Base-by-base conservation (phyloP, 805 yeast genomes). In the Scheffersomyces amazonensis region DNA sequence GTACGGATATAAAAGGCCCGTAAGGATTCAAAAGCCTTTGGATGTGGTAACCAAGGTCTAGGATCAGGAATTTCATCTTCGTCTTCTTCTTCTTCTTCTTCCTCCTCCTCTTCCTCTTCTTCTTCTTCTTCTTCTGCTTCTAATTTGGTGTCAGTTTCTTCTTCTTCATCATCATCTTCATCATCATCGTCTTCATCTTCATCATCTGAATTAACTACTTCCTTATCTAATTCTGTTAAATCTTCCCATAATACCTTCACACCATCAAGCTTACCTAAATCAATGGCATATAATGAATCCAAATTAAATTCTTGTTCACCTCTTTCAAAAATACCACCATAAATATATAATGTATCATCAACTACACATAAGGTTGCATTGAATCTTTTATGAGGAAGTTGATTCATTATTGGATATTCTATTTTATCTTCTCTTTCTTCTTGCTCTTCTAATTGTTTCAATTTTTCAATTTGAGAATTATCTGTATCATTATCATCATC, bases 11-110 rank as follows among this genome's bases (percentile, higher is more conserved):
- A 91, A 65, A 91, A 91, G 2, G 78, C 81, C 49, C 96, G 80
- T 43, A 91, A 69, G 2, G 78, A 66, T 65, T 91, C 98, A 53
- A 91, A 93, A 5, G 96, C 83, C 54, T 90, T 89, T 24, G 99
- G 99, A 58, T 90, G 97, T 34, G 98, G 97, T 39, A 91, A 73
- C 96, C 96, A 91, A 13, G 99, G 96, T 58, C 96, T 78, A 32
- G 83, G 85, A 61, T 91, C 99, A 13, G 96, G 95, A 49, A 83
- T 76, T 46, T 80, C 87, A 32, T 79, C 81, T 43, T 76, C 83
- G 3, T 71, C 80, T 21, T 71, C 83, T 32, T 71, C 82, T 2
- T 58, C 76, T 11, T 72, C 87, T 30, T 74, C 84, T 31, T 75
- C 83, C 30, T 79, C 89, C 31, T 79, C 87, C n/a, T 76, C 87